Conservation (phyloP, 2,329 filamentous ascomycete genomes). For the Cladosporium sp. region DNA sequence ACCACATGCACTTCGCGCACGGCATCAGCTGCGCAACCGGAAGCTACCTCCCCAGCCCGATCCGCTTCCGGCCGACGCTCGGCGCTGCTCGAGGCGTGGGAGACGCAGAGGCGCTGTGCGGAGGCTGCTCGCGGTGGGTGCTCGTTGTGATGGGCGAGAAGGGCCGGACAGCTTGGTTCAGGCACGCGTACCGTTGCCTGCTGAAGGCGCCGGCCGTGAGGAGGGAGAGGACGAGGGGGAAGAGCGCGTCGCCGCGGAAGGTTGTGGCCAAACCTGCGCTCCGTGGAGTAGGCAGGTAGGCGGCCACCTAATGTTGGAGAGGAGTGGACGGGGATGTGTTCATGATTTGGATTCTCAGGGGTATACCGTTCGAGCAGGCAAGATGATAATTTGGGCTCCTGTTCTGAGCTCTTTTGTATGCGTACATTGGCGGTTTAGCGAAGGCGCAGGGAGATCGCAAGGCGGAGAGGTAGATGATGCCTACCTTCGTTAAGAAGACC, state of each 20-base stretch:
- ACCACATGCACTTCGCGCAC: slow-evolving; percentile 85
- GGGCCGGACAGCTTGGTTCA: slow-evolving; percentile 88
- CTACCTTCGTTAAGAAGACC: too few relatives aligned
- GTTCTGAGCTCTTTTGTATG: slow-evolving; percentile 9
- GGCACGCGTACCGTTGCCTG: slow-evolving; percentile 70
- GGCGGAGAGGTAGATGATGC: too few relatives aligned
- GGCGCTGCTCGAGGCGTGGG: slow-evolving; percentile 70
- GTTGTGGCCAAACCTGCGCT: background rate
- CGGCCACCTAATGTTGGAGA: too few relatives aligned
- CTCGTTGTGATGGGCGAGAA: slow-evolving; percentile 79
- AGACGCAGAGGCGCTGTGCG: slow-evolving; percentile 74
- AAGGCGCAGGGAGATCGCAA: background rate
- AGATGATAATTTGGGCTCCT: slow-evolving; percentile 1
- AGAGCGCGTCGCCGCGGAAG: slow-evolving; percentile 2
- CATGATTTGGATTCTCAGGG: background rate
- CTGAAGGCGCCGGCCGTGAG: slow-evolving; percentile 2
- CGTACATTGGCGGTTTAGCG: slow-evolving; percentile 4
- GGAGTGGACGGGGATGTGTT: too few relatives aligned
- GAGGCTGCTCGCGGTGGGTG: slow-evolving; percentile 74
- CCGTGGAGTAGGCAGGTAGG: background rate
- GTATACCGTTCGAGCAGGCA: slow-evolving; percentile 1
- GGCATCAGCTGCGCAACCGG: slow-evolving; percentile 79
- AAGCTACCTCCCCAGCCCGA: slow-evolving; percentile 69
- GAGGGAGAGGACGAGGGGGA: slow-evolving; percentile 1
- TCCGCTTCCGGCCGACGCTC: slow-evolving; percentile 51